These are phyloP conservation scores for Filobasidium floriforme DNA, from an alignment of 768 basidiomycete genomes.

Conservation along the genomic window DNA sequence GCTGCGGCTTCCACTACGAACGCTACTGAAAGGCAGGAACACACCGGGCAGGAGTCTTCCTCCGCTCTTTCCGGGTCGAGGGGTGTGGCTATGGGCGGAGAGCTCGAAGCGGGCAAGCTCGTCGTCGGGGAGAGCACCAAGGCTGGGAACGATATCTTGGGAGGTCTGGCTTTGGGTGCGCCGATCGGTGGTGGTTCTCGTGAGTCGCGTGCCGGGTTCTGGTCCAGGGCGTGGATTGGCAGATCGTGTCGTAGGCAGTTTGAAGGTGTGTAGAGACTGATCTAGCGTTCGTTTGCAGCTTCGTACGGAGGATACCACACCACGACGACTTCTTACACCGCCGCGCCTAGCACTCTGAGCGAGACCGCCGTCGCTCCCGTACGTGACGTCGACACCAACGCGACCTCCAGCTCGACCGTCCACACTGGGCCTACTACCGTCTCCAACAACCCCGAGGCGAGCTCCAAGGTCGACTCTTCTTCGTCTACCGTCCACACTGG, in stretches of 20 bases:
- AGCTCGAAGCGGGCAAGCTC: background rate
- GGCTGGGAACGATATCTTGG: slow-evolving; percentile 9
- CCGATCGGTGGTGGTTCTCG: slow-evolving; percentile 13
- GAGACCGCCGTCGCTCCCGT: too few relatives aligned
- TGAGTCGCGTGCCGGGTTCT: slow-evolving; percentile 5
- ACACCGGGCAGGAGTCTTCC: too few relatives aligned
- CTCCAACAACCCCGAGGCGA: slow-evolving; percentile 4
- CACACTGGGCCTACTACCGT: slow-evolving; percentile 6
- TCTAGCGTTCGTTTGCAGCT: background rate
- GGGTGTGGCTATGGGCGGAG: background rate
- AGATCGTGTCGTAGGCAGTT: background rate
- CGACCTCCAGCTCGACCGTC: background rate
- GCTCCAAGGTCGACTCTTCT: background rate
- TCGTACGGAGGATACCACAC: slow-evolving; percentile 7
- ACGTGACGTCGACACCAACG: too few relatives aligned
- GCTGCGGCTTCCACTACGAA: slow-evolving; percentile 9
- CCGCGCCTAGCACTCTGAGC: background rate
- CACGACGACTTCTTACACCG: slow-evolving; percentile 13
- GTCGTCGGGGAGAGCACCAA: slow-evolving; percentile 6
- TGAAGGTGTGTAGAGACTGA: background rate
- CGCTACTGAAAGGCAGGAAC: slow-evolving; percentile 4
- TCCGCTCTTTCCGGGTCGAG: too few relatives aligned
- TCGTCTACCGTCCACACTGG: background rate
- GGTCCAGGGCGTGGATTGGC: background rate
- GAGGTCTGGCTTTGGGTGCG: slow-evolving; percentile 15